A percentile compares a stretch with the other conserved stretches of the same genome.
Conservation (phyloP, 2,329 filamentous ascomycete species). For the Aspergillus quadrilineatus region DNA sequence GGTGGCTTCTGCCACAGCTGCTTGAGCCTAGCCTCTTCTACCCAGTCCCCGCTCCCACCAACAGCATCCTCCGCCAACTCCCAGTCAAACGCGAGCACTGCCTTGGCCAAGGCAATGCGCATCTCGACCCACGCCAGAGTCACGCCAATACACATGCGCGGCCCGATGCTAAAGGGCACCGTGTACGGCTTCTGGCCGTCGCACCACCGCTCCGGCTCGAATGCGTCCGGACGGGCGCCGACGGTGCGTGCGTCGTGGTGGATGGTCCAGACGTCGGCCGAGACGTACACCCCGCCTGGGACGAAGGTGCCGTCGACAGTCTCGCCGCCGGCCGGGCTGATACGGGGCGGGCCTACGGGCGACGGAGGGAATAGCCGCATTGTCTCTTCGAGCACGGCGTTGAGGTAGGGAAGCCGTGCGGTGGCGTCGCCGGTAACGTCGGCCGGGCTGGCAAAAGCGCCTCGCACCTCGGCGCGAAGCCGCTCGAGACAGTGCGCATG, state of each 20-base stretch:
- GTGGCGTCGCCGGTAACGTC: background rate
- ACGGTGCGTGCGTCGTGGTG: background rate
- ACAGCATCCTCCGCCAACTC: background rate
- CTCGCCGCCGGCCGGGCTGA: constrained; percentile 5
- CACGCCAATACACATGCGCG: background rate
- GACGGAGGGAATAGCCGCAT: constrained; percentile 9
- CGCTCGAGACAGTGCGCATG: background rate
- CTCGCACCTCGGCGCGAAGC: background rate
- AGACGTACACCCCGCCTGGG: background rate
- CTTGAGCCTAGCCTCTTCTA: background rate
- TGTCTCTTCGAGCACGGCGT: constrained; percentile 9
- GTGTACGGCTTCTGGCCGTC: background rate
- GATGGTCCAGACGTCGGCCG: background rate
- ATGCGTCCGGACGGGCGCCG: background rate
- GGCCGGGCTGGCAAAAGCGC: background rate
- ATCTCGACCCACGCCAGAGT: constrained; percentile 1
- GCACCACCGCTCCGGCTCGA: background rate
- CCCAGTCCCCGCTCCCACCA: background rate
- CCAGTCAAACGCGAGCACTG: background rate
- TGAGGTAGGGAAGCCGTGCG: background rate
- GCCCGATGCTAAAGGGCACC: background rate
- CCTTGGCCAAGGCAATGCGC: background rate
- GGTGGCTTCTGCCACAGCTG: constrained; percentile 1
- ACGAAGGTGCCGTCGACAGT: constrained; percentile 5
- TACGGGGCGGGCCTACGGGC: constrained; percentile 4